Evolutionary conservation across 441 rosid species (phyloP).

Genomic region (Populus hybrid): DNA sequence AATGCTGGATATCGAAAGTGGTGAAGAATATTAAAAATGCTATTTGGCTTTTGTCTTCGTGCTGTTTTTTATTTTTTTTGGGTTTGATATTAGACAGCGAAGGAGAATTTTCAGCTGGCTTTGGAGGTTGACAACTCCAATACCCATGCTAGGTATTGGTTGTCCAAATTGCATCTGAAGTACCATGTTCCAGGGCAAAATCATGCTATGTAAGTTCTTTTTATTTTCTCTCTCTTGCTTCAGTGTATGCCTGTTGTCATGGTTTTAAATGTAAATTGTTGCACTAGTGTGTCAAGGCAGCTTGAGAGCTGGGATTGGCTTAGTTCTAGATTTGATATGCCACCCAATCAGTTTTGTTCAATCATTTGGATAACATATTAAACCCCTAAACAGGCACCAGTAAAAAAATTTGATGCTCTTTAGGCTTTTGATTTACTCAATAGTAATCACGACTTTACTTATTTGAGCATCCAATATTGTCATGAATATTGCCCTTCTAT

Average conservation of each 20-base stretch:
- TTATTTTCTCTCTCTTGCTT: neutral
- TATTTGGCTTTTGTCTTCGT: neutral
- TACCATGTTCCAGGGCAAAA: conserved; percentile 85
- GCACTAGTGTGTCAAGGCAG: neutral
- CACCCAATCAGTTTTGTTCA: neutral
- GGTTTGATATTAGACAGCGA: conserved; percentile 59
- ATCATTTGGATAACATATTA: conserved; percentile 1
- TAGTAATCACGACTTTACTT: neutral
- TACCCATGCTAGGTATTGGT: conserved; percentile 88
- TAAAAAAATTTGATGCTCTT: neutral
- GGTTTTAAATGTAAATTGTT: neutral
- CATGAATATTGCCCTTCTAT: neutral
- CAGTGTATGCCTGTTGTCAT: neutral
- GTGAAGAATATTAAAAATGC: neutral
- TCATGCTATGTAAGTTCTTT: conserved; percentile 67
- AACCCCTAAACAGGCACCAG: neutral
- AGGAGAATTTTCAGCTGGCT: conserved; percentile 89
- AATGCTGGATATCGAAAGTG: neutral
- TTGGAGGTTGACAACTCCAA: conserved; percentile 74
- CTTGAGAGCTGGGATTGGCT: neutral
- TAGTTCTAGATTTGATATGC: neutral
- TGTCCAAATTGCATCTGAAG: conserved; percentile 81
- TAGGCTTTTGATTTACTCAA: neutral
- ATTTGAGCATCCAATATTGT: neutral
- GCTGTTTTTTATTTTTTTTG: neutral